Evolutionary conservation across 169 alveolate species (phyloP).

Genomic region (Cryptosporidium viatorum): DNA sequence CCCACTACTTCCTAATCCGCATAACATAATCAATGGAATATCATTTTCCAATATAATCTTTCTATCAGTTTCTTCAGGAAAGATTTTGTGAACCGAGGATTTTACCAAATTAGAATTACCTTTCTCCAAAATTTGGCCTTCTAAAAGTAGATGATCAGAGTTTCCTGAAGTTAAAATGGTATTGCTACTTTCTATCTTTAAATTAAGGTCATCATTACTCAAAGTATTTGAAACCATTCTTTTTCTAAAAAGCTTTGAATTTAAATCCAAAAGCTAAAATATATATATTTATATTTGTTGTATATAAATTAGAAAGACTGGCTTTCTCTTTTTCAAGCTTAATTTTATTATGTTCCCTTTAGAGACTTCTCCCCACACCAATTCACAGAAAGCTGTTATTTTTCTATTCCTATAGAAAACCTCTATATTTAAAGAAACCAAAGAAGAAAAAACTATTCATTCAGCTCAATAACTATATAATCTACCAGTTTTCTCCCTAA

Average conservation of each 20-base stretch:
- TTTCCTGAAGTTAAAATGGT: neutral
- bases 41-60: conserved; percentile 22
- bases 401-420: neutral
- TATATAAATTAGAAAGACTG: too few species aligned
- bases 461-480: neutral
- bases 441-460: too few species aligned
- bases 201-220: neutral
- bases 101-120: neutral
- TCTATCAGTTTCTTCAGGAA: conserved; percentile 34
- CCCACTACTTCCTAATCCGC: conserved; percentile 80
- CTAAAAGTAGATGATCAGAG: neutral
- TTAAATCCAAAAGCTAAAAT: too few species aligned
- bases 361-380: neutral
- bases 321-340: neutral
- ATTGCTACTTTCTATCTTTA: neutral
- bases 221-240: neutral
- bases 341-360: too few species aligned
- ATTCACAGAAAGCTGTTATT: too few species aligned
- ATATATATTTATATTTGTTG: too few species aligned
- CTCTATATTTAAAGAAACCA: neutral
- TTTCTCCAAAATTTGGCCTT: neutral
- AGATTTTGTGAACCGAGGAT: neutral
- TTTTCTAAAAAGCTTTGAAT: neutral
- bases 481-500: neutral
- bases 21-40: conserved; percentile 75